Evolutionary conservation across 352 stramenopile species (phyloP).

Genomic region (Hyphochytrium catenoides): DNA sequence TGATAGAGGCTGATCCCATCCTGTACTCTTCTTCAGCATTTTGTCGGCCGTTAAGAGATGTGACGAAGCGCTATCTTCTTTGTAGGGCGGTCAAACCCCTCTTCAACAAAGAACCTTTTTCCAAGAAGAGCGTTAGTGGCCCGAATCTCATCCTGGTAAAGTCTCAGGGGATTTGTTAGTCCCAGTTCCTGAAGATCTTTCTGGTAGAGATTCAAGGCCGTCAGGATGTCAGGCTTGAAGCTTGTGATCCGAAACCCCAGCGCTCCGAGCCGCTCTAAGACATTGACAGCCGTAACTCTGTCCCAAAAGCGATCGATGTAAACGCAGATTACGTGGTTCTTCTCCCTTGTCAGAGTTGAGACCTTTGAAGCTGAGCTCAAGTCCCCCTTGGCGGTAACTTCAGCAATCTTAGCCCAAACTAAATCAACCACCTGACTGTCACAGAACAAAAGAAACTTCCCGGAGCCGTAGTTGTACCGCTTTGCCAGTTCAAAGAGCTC

Average conservation of each 20-base stretch:
- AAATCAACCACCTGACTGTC: neutral
- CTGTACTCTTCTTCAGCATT: too few relatives aligned
- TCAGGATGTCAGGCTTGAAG: conserved; percentile 8
- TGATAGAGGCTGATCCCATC: too few relatives aligned
- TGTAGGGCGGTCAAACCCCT: too few relatives aligned
- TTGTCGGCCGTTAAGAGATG: too few relatives aligned
- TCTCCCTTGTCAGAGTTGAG: neutral
- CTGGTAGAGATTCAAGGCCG: neutral
- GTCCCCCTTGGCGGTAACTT: conserved; percentile 3
- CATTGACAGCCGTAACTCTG: neutral
- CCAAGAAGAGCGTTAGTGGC: too few relatives aligned
- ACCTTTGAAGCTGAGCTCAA: conserved; percentile 4
- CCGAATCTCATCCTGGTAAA: too few relatives aligned
- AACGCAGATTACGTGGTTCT: conserved; percentile 2
- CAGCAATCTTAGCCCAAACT: conserved; percentile 1
- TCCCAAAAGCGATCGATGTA: conserved; percentile 4
- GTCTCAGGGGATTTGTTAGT: too few relatives aligned
- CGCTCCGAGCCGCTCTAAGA: conserved; percentile 1
- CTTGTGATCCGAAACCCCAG: conserved; percentile 3
- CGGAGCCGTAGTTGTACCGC: conserved; percentile 8
- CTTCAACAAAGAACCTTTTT: too few relatives aligned
- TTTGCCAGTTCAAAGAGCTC: conserved; percentile 6
- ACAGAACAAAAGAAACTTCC: conserved; percentile 4
- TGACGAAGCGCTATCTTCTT: too few relatives aligned
- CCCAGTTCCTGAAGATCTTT: too few relatives aligned